Evolutionary conservation across 2,329 filamentous ascomycete species (phyloP), one percentile per base, ranked within the genome.

Genomic region (Cordyceps militaris): DNA sequence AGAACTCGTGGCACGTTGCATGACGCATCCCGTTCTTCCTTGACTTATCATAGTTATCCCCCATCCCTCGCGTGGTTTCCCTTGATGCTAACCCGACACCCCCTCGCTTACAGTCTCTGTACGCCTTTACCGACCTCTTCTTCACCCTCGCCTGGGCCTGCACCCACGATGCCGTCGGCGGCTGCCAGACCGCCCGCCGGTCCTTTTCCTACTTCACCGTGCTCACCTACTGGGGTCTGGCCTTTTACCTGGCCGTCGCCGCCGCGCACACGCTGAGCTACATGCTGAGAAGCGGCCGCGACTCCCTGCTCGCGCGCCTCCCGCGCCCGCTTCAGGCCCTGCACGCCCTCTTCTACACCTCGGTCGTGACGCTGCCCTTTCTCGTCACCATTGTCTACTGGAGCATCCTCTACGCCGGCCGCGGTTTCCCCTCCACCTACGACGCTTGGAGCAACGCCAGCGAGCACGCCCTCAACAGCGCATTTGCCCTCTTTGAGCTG

Each of bases 191-290:
- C 1, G 79, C 82, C 26, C 73, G 76, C 54, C 71, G 76, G 47
- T 80, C 79, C 47, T 94, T 95, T 75, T 89, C 85, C 65, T 95
- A 84, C 77, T 95, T 96, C 76, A 95, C 91, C 28, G 78, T 85
- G 66, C 76, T 94, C 59, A 89, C 87, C 10, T 94, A 87, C 78
- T 94, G 88, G 88, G 89, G 89, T 2, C 73, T 93, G 36, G 85
- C 82, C 24, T 93, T 92, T 74, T 96, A 95, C 77, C 86, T 87
- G 69, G 76, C 85, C 58, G 74, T 86, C 66, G 78, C 87, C 1
- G 78, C 86, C 19, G 61, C 83, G 19, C 89, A 95, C 74, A 91
- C 88, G 6, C 73, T 83, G 54, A 79, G 78, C 49, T 94, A 93
- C 73, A 79, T 81, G 13, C 71, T 74, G 43, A 73, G 73, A 28